These are phyloP conservation scores for Ustilago trichophora DNA, from an alignment of 1,284 basidiomycete species.

Conservation along the genomic window DNA sequence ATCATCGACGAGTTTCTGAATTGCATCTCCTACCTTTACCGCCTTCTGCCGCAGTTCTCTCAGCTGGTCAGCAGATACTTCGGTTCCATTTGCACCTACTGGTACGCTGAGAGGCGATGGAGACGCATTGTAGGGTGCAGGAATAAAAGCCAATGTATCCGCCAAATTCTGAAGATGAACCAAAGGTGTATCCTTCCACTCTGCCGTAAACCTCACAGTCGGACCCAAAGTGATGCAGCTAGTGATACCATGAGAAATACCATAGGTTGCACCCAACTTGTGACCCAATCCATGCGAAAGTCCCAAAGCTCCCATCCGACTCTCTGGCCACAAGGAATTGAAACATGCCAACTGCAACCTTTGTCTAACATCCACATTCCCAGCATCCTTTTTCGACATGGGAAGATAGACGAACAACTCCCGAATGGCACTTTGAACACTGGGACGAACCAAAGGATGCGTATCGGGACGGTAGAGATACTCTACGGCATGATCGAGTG, in stretches of 20 bases:
- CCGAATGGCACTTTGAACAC: conserved; percentile 68
- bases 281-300: conserved; percentile 75
- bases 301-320: conserved; percentile 73
- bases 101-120: conserved; percentile 14
- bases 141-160: conserved; percentile 50
- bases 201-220: conserved; percentile 27
- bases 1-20: conserved; percentile 69
- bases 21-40: conserved; percentile 33
- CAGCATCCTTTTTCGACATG: conserved; percentile 73
- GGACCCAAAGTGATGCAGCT: conserved; percentile 77
- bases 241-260: conserved; percentile 82
- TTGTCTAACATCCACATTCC: conserved; percentile 73
- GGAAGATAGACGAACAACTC: conserved; percentile 80
- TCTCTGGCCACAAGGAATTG: conserved; percentile 77
- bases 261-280: conserved; percentile 78
- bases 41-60: conserved; percentile 21
- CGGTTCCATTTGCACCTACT: not conserved
- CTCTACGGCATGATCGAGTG: conserved; percentile 82
- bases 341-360: conserved; percentile 78
- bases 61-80: not conserved
- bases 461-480: conserved; percentile 74
- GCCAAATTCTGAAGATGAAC: conserved; percentile 47
- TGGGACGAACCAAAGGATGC: conserved; percentile 70
- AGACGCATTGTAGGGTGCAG: conserved; percentile 34
- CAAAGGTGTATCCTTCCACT: conserved; percentile 16